Conservation (phyloP, 83 land plant genomes). For the Thuja plicata region DNA sequence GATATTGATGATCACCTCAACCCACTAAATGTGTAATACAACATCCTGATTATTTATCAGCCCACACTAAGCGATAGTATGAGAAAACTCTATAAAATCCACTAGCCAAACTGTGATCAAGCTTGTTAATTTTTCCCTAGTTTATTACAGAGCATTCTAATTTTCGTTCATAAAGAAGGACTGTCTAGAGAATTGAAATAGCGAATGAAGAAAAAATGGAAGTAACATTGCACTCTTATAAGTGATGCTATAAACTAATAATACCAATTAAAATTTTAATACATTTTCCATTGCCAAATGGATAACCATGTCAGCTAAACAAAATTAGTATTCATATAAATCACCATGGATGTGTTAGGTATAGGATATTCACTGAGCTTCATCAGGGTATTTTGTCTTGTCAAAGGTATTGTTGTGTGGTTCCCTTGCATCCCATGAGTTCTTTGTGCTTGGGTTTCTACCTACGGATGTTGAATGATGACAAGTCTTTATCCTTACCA, state of each 20-base stretch:
- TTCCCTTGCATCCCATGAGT: conserved; percentile 14
- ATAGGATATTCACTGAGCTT: neutral
- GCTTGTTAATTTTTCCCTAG: no score
- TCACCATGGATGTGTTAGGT: neutral
- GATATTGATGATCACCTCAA: neutral
- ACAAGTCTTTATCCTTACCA: neutral
- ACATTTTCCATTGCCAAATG: neutral
- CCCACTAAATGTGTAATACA: neutral
- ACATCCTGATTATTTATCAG: no score
- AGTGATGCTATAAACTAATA: neutral
- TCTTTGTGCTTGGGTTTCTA: neutral
- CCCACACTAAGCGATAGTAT: neutral
- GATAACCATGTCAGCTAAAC: neutral
- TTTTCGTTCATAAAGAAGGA: neutral
- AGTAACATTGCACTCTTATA: neutral
- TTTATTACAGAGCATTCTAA: no score
- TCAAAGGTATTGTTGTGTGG: neutral
- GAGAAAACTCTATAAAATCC: no score
- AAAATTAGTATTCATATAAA: neutral
- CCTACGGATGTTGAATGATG: conserved; percentile 1
- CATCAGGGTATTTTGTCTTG: conserved; percentile 10
- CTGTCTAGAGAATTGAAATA: neutral
- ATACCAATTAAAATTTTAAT: neutral
- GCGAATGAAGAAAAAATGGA: neutral
- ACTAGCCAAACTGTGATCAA: no score